phyloP scores from a whole-genome alignment of 2,329 filamentous ascomycete genomes.

The Colletotrichum sp. region DNA sequence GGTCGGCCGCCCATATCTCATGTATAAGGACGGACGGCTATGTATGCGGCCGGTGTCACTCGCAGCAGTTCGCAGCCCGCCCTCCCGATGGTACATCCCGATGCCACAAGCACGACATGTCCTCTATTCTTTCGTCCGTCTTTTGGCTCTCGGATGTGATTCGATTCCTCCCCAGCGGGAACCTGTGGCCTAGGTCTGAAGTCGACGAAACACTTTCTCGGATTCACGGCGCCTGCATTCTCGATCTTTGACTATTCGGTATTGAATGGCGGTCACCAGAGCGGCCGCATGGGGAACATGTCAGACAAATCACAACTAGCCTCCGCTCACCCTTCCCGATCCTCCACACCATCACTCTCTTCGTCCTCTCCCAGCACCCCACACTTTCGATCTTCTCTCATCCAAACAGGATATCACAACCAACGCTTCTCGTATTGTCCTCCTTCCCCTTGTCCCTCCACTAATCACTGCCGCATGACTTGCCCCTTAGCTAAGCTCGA shows the following conservation, averaged over 20 bases:
- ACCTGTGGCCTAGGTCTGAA: neutral
- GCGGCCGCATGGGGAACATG: conserved; percentile 2
- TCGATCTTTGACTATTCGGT: neutral
- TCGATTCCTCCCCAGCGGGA: neutral
- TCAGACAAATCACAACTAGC: conserved; percentile 17
- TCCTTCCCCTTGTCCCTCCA: neutral
- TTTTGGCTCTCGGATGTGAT: neutral
- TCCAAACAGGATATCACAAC: neutral
- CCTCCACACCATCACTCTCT: conserved; percentile 12
- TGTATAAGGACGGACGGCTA: neutral
- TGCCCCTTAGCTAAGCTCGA: conserved; percentile 1
- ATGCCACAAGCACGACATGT: neutral
- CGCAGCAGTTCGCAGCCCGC: conserved; percentile 15
- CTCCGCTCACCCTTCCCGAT: conserved; percentile 13
- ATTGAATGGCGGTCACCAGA: neutral
- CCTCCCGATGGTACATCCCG: neutral
- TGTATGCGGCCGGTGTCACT: conserved; percentile 9
- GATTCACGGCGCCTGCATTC: neutral
- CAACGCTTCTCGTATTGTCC: conserved; percentile 14
- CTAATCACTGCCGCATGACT: conserved; percentile 16
- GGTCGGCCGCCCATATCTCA: neutral
- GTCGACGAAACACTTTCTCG: neutral
- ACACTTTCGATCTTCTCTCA: conserved; percentile 15
- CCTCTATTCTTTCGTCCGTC: neutral
- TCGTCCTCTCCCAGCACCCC: conserved; percentile 1